These are phyloP conservation scores for Solidago caesia DNA, from an alignment of 129 eudicot genomes.

Conservation along the genomic window DNA sequence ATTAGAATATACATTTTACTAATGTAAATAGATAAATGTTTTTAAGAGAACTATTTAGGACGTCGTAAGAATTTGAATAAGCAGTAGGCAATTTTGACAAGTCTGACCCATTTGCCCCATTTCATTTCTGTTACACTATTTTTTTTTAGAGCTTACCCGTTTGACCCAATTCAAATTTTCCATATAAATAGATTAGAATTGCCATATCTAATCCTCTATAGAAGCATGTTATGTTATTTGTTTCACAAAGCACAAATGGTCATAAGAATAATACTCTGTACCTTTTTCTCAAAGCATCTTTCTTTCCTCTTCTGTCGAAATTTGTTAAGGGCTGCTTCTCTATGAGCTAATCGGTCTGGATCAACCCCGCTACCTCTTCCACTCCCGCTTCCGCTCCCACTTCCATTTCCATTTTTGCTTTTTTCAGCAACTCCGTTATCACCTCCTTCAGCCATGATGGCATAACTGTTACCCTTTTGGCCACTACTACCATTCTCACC, in stretches of 20 bases:
- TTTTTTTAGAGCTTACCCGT: too few relatives aligned
- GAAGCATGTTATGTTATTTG: neutral
- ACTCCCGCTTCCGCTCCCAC: constrained; percentile 29
- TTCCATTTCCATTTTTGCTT: constrained; percentile 36
- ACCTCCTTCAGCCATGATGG: constrained; percentile 43
- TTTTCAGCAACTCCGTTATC: constrained; percentile 48
- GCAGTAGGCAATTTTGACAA: too few relatives aligned
- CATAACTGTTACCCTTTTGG: constrained; percentile 37
- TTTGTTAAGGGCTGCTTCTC: constrained; percentile 63
- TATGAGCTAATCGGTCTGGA: constrained; percentile 46
- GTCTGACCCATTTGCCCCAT: too few relatives aligned
- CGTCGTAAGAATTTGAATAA: too few relatives aligned
- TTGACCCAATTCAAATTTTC: neutral
- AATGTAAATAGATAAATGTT: too few relatives aligned
- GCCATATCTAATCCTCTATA: neutral
- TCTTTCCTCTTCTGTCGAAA: constrained; percentile 72
- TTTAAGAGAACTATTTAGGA: too few relatives aligned
- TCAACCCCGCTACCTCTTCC: constrained; percentile 52
- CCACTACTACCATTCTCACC: constrained; percentile 49
- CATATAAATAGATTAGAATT: neutral
- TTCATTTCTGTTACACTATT: too few relatives aligned
- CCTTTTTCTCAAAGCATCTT: constrained; percentile 80
- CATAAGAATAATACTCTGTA: constrained; percentile 16
- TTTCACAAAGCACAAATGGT: neutral
- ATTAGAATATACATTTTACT: too few relatives aligned